phyloP scores from a whole-genome alignment of 768 basidiomycete genomes.

The Phylloporus rhodoxanthus region DNA sequence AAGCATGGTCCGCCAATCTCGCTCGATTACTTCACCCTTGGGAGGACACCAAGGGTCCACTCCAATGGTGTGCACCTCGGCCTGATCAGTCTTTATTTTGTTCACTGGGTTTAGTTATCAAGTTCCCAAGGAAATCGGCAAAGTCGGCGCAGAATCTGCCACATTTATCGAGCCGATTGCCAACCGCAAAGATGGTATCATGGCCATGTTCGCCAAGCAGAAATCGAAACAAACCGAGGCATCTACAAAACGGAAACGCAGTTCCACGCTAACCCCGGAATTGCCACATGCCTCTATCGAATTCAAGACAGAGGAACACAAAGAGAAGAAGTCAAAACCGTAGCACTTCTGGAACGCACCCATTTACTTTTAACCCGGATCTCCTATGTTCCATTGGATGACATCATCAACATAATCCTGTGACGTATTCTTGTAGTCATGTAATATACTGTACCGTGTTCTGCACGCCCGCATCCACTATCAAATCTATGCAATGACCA shows the following conservation, averaged over 20 bases:
- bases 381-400: not conserved
- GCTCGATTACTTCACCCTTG: constrained; percentile 57
- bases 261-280: constrained; percentile 10
- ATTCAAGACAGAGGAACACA: constrained; percentile 10
- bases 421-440: not conserved
- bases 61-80: constrained; percentile 58
- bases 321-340: constrained; percentile 20
- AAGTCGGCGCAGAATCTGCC: constrained; percentile 78
- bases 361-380: not conserved
- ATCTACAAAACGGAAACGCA: constrained; percentile 27
- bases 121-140: constrained; percentile 87
- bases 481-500: not conserved
- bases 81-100: not conserved
- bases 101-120: constrained; percentile 54
- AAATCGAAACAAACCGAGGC: constrained; percentile 20
- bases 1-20: constrained; percentile 58
- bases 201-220: constrained; percentile 75
- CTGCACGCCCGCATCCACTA: not conserved
- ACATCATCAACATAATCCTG: not conserved
- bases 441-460: constrained; percentile 10
- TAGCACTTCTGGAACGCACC: not conserved
- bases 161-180: constrained; percentile 78
- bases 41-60: constrained; percentile 39
- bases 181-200: constrained; percentile 78
- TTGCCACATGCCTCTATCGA: not conserved